Evolutionary conservation across 2,329 filamentous ascomycete genomes (phyloP).

Genomic region (Neofusicoccum sp.): DNA sequence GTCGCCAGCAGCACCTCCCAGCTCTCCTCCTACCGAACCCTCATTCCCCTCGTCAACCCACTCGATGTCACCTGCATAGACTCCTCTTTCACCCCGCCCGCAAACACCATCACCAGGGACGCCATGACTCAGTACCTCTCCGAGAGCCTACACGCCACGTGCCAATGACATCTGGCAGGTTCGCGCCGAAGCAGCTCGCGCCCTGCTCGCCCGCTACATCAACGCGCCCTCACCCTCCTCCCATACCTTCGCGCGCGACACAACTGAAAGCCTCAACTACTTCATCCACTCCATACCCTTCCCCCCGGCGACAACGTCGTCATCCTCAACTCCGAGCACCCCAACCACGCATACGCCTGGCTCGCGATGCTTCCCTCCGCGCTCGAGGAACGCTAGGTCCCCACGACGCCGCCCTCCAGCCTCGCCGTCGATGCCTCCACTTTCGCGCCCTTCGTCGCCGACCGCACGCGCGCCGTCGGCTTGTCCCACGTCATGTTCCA

Average conservation of each 20-base stretch:
- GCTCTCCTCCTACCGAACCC: too few relatives aligned
- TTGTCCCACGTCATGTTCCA: background rate
- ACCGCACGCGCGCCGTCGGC: background rate
- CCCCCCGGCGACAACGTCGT: background rate
- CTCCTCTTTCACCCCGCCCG: too few relatives aligned
- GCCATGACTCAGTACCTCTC: too few relatives aligned
- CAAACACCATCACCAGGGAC: too few relatives aligned
- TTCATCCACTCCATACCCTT: background rate
- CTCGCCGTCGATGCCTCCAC: background rate
- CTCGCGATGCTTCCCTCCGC: background rate
- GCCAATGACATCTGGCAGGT: background rate
- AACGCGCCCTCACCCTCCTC: background rate
- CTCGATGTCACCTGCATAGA: too few relatives aligned
- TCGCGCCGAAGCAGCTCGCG: background rate
- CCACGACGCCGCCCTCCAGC: background rate
- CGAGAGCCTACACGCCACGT: too few relatives aligned
- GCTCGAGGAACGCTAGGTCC: background rate
- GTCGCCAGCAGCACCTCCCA: too few relatives aligned
- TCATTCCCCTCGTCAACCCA: too few relatives aligned
- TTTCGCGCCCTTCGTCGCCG: background rate
- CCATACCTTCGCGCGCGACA: background rate
- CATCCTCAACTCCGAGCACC: slow-evolving; percentile 2
- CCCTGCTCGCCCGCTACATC: background rate
- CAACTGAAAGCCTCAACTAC: background rate
- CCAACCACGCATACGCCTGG: background rate